Base-by-base conservation (phyloP, 179 eudicot species). In the Beta macrorhiza region DNA sequence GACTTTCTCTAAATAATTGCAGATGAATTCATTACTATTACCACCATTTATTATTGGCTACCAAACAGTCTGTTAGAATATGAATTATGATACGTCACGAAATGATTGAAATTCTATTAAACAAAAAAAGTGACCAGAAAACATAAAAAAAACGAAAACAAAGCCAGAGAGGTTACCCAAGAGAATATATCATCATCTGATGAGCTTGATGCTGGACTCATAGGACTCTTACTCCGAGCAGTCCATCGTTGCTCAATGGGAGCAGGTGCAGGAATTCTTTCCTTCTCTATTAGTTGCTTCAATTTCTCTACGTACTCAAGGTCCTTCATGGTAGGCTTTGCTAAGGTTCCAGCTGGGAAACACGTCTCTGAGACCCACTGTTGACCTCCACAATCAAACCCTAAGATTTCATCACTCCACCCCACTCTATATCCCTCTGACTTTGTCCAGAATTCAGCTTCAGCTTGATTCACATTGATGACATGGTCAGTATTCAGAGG, bases 161-260 rank as follows among this genome's bases (percentile, higher is more conserved):
- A 80, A 68, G 29, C 16, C 7, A 74, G 49, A 78, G 68, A 61
- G 78, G 85, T 79, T 92, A 96, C 99, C 99, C 98, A 96, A 79
- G 99, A 90, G 87, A 96, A 96, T 82, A 96, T 93, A 77, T 91
- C 99, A 87, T 90, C 93, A 55, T 84, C 91, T 65, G 87, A 85
- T 37, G 88, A 80, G 90, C 98, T 94, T 67, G 90, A 93, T 74
- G 98, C 98, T 20, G 97, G 99, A 81, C 99, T 96, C 98, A 96
- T 94, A 76, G 82, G 85, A 81, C 99, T 94, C 77, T 77, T 91
- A 88, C 96, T 96, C 37, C 88, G 64, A 73, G 93, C 87, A 13
- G 98, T 91, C 99, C 99, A 96, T 84, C 99, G 89, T 87, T 96
- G 99, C 83, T 96, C 99, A 56, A 96, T 96, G 42, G 99, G 99